A percentile compares a stretch with the other conserved stretches of the same genome.
phyloP scores from a whole-genome alignment of 345 rosid genomes.

The Noccaea bulbosa region DNA sequence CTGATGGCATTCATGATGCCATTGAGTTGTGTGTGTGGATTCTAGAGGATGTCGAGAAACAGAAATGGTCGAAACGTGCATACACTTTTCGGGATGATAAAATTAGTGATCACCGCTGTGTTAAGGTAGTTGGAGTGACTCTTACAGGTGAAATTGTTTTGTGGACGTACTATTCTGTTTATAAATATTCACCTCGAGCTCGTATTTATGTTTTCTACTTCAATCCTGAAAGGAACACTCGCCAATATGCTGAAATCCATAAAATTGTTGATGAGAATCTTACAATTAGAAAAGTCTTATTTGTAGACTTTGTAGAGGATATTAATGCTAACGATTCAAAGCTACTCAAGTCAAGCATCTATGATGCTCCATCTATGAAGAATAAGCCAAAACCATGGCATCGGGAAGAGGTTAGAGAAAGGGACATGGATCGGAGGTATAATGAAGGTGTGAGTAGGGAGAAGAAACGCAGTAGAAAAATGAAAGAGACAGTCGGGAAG shows the following conservation, averaged over 20 bases:
- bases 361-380: too few relatives aligned
- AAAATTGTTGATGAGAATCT: neutral
- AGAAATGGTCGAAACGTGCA: neutral
- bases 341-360: neutral
- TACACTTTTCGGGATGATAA: neutral
- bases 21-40: neutral
- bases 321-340: neutral
- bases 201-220: neutral
- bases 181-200: too few relatives aligned
- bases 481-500: too few relatives aligned
- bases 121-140: neutral
- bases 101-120: fast-evolving
- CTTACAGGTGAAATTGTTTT: constrained; percentile 1
- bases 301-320: constrained; percentile 9
- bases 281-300: too few relatives aligned
- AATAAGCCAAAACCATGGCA: too few relatives aligned
- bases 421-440: too few relatives aligned
- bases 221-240: neutral
- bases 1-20: too few relatives aligned
- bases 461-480: too few relatives aligned
- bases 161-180: fast-evolving
- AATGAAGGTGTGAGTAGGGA: too few relatives aligned
- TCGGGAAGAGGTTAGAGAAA: too few relatives aligned
- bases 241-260: neutral
- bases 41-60: neutral